These are phyloP conservation scores for Zygotorulaspora sp. DNA, from an alignment of 805 yeast species.

Conservation along the genomic window DNA sequence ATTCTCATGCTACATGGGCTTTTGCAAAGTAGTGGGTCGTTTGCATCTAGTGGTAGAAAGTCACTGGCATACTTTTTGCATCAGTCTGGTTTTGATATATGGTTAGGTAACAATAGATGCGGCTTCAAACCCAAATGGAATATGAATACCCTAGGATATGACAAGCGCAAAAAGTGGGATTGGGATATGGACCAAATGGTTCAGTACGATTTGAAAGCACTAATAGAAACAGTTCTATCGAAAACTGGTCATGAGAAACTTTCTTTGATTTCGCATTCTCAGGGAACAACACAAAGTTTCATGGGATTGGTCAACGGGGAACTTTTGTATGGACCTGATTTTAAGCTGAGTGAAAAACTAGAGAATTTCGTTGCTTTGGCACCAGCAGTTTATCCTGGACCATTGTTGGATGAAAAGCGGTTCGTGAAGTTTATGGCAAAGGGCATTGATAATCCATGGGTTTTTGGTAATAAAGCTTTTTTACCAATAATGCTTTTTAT, in stretches of 20 bases:
- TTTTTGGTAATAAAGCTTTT: conserved; percentile 77
- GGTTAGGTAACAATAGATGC: conserved; percentile 90
- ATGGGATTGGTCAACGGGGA: conserved; percentile 54
- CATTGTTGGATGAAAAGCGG: conserved; percentile 54
- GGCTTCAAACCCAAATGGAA: conserved; percentile 73
- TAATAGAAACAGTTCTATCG: conserved; percentile 56
- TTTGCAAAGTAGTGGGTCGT: conserved; percentile 82
- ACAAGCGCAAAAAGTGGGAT: conserved; percentile 61
- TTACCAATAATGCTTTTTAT: conserved; percentile 67
- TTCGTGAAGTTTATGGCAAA: conserved; percentile 61
- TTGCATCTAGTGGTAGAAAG: conserved; percentile 73
- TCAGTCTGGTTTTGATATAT: conserved; percentile 69
- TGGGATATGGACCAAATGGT: conserved; percentile 92
- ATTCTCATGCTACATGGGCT: conserved; percentile 80
- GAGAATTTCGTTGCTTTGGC: conserved; percentile 73
- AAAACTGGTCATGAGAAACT: conserved; percentile 42
- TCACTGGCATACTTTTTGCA: conserved; percentile 61
- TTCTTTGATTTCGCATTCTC: conserved; percentile 78
- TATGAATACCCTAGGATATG: conserved; percentile 35
- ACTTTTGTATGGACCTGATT: conserved; percentile 27
- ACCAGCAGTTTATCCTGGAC: conserved; percentile 90
- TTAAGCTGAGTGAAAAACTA: conserved; percentile 47
- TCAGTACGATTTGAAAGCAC: conserved; percentile 65
- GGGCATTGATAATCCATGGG: conserved; percentile 43
- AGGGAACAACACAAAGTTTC: conserved; percentile 87